phyloP scores from a whole-genome alignment of 345 rosid species.

The Eucalyptus brandiana region DNA sequence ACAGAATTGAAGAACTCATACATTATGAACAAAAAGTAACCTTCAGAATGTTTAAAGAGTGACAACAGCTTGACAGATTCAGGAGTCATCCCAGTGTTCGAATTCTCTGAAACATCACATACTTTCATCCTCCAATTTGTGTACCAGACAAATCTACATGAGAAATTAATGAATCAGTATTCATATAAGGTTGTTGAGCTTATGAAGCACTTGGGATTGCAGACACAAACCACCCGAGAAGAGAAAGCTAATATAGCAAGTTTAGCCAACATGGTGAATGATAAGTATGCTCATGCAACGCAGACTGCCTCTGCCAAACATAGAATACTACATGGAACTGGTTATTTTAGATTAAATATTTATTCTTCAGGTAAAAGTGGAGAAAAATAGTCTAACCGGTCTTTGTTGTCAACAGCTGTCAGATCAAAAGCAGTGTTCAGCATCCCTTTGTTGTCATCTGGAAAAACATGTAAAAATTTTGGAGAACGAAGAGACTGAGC shows the following conservation, averaged over 20 bases:
- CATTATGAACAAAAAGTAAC: conserved; percentile 6
- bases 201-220: not conserved
- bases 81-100: conserved; percentile 14
- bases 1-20: not conserved
- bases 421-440: conserved; percentile 25
- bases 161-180: not conserved
- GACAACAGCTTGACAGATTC: not conserved
- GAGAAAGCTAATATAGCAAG: not conserved
- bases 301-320: not conserved
- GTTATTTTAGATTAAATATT: not conserved
- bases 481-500: conserved; percentile 20
- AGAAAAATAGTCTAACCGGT: conserved; percentile 28
- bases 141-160: conserved; percentile 50
- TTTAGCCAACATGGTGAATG: not conserved
- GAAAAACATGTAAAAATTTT: conserved; percentile 14
- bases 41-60: conserved; percentile 19
- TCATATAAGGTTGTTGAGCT: not conserved
- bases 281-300: not conserved
- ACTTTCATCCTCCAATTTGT: conserved; percentile 38
- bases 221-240: not conserved
- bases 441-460: conserved; percentile 13
- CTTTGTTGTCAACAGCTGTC: conserved; percentile 17
- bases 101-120: conserved; percentile 9
- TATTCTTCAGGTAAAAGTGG: not conserved
- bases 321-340: not conserved